A percentile compares a stretch with the other conserved stretches of the same genome.
phyloP scores from a whole-genome alignment of 495 filamentous ascomycete species.

The Tetracladium setigerum region DNA sequence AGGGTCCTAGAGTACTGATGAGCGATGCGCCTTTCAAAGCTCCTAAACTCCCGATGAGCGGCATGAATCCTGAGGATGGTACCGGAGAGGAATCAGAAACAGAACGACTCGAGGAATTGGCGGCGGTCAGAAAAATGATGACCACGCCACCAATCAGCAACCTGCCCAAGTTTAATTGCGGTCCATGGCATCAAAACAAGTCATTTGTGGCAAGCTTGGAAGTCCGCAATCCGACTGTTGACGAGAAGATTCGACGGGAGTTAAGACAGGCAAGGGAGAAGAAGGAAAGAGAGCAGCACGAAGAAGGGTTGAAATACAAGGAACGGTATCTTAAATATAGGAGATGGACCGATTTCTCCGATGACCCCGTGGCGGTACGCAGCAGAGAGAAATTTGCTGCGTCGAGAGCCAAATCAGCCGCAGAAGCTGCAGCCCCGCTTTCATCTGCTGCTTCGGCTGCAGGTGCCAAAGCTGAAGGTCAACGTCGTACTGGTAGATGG shows the following conservation, averaged over 20 bases:
- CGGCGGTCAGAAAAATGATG: conserved; percentile 36
- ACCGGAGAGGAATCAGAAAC: neutral
- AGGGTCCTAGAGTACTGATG: too few species aligned
- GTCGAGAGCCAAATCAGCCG: conserved; percentile 8
- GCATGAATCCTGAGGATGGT: neutral
- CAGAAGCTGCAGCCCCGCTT: conserved; percentile 19
- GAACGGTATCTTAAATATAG: conserved; percentile 36
- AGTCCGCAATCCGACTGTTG: conserved; percentile 1
- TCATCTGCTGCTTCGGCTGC: conserved; percentile 23
- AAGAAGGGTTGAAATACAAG: conserved; percentile 25
- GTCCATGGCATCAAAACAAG: conserved; percentile 35
- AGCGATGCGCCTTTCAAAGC: too few species aligned
- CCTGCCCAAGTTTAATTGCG: conserved; percentile 33
- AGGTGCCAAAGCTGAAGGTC: conserved; percentile 15
- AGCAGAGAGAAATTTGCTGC: conserved; percentile 22
- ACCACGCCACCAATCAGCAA: conserved; percentile 36
- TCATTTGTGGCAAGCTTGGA: conserved; percentile 23
- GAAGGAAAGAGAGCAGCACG: conserved; percentile 23
- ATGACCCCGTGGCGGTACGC: conserved; percentile 36
- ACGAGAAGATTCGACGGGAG: conserved; percentile 2
- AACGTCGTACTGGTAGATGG: conserved; percentile 26
- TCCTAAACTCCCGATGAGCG: too few species aligned
- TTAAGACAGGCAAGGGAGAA: conserved; percentile 21
- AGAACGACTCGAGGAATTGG: conserved; percentile 16
- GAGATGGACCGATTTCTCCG: conserved; percentile 41